Conservation (phyloP, 2,329 filamentous ascomycete species). For the Arthrobotrys conoides region DNA sequence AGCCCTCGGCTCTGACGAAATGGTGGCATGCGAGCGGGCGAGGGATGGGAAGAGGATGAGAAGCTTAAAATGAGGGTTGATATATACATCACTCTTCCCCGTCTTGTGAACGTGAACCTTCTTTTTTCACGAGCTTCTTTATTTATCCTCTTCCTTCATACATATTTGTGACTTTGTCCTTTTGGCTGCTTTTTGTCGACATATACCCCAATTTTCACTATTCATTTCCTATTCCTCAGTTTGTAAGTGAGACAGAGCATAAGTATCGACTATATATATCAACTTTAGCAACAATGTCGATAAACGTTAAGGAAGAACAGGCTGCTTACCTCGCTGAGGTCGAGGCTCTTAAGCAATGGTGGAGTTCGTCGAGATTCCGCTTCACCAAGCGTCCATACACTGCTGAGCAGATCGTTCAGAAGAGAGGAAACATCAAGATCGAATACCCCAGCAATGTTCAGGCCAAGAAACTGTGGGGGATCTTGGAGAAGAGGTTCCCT, state of each 20-base stretch:
- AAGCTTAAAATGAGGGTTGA: constrained; percentile 41
- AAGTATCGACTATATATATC: constrained; percentile 24
- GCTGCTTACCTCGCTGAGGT: constrained; percentile 81
- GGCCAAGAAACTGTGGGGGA: constrained; percentile 94
- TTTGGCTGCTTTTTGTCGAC: neutral
- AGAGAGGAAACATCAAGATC: constrained; percentile 90
- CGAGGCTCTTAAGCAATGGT: constrained; percentile 91
- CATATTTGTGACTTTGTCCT: constrained; percentile 26
- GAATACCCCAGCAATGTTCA: constrained; percentile 90
- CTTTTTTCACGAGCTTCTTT: constrained; percentile 51
- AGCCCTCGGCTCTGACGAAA: constrained; percentile 54
- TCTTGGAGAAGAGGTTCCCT: constrained; percentile 87
- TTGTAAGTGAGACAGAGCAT: neutral
- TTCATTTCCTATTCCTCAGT: neutral
- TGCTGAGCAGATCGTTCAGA: constrained; percentile 95
- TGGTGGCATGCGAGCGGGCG: constrained; percentile 33
- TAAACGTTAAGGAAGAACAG: constrained; percentile 62
- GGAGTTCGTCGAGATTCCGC: constrained; percentile 91
- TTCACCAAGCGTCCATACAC: constrained; percentile 93
- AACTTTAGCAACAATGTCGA: constrained; percentile 37
- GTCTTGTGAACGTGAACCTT: constrained; percentile 39
- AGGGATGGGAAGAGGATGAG: constrained; percentile 10
- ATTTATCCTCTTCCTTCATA: constrained; percentile 1
- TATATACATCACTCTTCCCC: constrained; percentile 52
- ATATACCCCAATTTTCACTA: constrained; percentile 1